Evolutionary conservation across 1,139 yeast genomes (phyloP).

Genomic region (Trichomonascaceae sp.): DNA sequence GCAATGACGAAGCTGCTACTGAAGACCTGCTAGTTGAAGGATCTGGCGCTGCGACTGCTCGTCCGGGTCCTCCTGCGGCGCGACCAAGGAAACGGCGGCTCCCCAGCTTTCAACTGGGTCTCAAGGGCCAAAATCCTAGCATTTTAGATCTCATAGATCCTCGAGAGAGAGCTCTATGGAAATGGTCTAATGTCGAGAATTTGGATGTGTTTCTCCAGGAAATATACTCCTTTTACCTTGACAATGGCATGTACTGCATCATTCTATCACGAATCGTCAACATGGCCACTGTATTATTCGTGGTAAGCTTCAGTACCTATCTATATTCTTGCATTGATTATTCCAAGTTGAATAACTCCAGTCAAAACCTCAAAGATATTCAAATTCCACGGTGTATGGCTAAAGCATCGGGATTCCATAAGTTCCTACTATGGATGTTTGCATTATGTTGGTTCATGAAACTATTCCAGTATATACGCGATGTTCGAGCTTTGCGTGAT

Average conservation of each 20-base stretch:
- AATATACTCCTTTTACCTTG: constrained; percentile 76
- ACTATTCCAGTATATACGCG: constrained; percentile 50
- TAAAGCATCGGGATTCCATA: constrained; percentile 42
- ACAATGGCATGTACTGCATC: constrained; percentile 79
- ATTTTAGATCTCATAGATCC: constrained; percentile 36
- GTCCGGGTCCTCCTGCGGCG: not conserved
- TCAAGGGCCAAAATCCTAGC: constrained; percentile 3
- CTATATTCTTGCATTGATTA: constrained; percentile 82
- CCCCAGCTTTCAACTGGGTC: not conserved
- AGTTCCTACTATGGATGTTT: constrained; percentile 59
- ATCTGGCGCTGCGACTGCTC: not conserved
- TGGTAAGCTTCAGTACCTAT: constrained; percentile 70
- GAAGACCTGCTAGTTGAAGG: constrained; percentile 2
- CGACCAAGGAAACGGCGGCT: not conserved
- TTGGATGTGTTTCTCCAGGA: constrained; percentile 80
- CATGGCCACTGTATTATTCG: constrained; percentile 63
- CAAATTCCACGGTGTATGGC: constrained; percentile 57
- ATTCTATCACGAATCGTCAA: constrained; percentile 59
- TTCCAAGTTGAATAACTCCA: constrained; percentile 37
- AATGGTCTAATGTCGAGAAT: constrained; percentile 94
- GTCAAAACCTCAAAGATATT: constrained; percentile 40
- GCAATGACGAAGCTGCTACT: constrained; percentile 8
- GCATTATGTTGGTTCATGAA: constrained; percentile 48
- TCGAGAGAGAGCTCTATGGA: constrained; percentile 79
- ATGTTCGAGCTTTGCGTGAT: constrained; percentile 50